Evolutionary conservation across 345 rosid genomes (phyloP).

Genomic region (Passiflora organensis): DNA sequence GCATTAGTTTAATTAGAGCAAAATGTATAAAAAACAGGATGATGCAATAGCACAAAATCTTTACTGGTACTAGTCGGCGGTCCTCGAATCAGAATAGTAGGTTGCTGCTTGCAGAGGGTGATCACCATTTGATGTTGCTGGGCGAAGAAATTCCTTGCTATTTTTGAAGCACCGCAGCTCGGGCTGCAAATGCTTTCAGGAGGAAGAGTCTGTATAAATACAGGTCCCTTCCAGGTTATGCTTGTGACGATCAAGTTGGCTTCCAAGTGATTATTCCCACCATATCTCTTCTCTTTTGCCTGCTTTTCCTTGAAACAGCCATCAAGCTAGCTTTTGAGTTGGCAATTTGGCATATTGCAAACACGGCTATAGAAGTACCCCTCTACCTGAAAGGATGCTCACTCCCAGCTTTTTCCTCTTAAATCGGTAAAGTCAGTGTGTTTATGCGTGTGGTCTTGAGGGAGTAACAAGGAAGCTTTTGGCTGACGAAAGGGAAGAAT

Average conservation of each 20-base stretch:
- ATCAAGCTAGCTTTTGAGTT: constrained; percentile 30
- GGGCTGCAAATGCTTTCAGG: constrained; percentile 7
- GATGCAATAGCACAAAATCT: not conserved
- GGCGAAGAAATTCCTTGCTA: not conserved
- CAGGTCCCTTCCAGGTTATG: not conserved
- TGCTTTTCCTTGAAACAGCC: constrained; percentile 1
- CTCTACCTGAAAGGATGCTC: constrained; percentile 19
- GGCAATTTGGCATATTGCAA: constrained; percentile 29
- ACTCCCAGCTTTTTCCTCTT: constrained; percentile 12
- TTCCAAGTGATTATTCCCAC: constrained; percentile 7
- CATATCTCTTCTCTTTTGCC: not conserved
- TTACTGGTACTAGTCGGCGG: too few relatives aligned
- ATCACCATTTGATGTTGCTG: not conserved
- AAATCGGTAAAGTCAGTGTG: constrained; percentile 10
- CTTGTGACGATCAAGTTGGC: constrained; percentile 10
- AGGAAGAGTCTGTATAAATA: not conserved
- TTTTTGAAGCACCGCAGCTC: constrained; percentile 10
- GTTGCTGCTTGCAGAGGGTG: not conserved
- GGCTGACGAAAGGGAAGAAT: constrained; percentile 6
- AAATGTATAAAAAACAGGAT: not conserved
- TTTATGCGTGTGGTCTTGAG: constrained; percentile 11
- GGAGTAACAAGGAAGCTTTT: constrained; percentile 26
- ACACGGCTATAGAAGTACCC: constrained; percentile 10
- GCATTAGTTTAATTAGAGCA: too few relatives aligned
- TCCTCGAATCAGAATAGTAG: too few relatives aligned